Evolutionary conservation across 2,329 filamentous ascomycete genomes (phyloP).

Genomic region (Ciborinia camelliae): DNA sequence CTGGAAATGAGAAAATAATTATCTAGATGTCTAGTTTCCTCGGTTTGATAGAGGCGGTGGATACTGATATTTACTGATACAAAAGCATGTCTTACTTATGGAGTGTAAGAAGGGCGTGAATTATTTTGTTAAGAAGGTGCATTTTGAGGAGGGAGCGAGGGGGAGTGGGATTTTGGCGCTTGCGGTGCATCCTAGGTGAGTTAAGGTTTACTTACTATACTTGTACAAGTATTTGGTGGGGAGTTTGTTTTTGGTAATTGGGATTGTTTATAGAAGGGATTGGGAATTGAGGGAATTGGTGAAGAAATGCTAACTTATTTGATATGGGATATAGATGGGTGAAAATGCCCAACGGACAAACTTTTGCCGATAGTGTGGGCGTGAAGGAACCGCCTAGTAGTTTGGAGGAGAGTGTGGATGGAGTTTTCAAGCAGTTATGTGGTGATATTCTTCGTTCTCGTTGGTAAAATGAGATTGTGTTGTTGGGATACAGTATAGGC

Average conservation of each 20-base stretch:
- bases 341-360: conserved; percentile 44
- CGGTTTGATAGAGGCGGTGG: conserved; percentile 29
- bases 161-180: conserved; percentile 35
- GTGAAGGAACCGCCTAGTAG: conserved; percentile 38
- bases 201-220: not conserved
- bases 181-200: conserved; percentile 35
- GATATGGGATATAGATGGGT: conserved; percentile 38
- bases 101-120: conserved; percentile 43
- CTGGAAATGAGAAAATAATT: conserved; percentile 39
- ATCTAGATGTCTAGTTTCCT: conserved; percentile 39
- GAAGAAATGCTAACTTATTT: not conserved
- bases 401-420: conserved; percentile 39
- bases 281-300: no score
- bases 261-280: no score
- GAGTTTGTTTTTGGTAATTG: not conserved
- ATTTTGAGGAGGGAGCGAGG: conserved; percentile 39
- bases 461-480: not conserved
- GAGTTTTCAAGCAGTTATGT: conserved; percentile 29
- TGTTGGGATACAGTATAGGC: not conserved
- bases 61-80: no score
- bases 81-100: conserved; percentile 40
- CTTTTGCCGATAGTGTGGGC: conserved; percentile 37
- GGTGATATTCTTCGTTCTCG: not conserved
- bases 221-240: not conserved
- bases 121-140: conserved; percentile 39